phyloP scores from a whole-genome alignment of 805 yeast genomes.

The Pichia ethanolica region DNA sequence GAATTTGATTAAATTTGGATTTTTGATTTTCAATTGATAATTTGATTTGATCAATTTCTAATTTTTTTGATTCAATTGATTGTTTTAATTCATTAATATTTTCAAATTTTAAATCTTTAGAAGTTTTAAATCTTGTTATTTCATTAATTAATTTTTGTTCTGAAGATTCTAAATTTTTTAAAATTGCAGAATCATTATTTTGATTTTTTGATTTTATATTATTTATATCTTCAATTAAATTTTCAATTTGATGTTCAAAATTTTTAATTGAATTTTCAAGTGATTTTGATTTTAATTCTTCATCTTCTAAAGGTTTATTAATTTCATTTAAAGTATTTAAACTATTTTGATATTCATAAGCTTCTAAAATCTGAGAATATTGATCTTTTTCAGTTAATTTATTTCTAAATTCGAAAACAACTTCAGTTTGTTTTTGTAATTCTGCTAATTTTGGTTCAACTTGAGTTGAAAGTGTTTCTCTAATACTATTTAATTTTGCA shows the following conservation, averaged over 20 bases:
- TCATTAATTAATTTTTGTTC: conserved; percentile 56
- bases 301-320: not conserved
- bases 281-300: conserved; percentile 14
- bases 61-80: conserved; percentile 28
- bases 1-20: conserved; percentile 22
- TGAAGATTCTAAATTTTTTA: conserved; percentile 50
- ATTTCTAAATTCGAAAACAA: conserved; percentile 79
- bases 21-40: conserved; percentile 14
- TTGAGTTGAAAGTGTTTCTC: conserved; percentile 68
- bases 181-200: conserved; percentile 49
- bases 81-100: conserved; percentile 46
- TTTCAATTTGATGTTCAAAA: conserved; percentile 37
- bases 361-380: conserved; percentile 5
- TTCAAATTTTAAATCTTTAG: conserved; percentile 50
- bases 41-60: conserved; percentile 28
- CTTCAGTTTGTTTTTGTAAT: conserved; percentile 71
- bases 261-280: conserved; percentile 36
- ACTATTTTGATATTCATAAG: conserved; percentile 22
- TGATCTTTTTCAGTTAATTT: conserved; percentile 10
- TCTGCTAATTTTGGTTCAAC: conserved; percentile 87
- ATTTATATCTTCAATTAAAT: conserved; percentile 48
- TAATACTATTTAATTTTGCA: conserved; percentile 70
- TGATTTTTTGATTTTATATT: conserved; percentile 44
- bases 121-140: conserved; percentile 60
- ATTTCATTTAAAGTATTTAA: conserved; percentile 18